Evolutionary conservation across 805 yeast genomes (phyloP).

Genomic region (Starmerella sirachaensis): DNA sequence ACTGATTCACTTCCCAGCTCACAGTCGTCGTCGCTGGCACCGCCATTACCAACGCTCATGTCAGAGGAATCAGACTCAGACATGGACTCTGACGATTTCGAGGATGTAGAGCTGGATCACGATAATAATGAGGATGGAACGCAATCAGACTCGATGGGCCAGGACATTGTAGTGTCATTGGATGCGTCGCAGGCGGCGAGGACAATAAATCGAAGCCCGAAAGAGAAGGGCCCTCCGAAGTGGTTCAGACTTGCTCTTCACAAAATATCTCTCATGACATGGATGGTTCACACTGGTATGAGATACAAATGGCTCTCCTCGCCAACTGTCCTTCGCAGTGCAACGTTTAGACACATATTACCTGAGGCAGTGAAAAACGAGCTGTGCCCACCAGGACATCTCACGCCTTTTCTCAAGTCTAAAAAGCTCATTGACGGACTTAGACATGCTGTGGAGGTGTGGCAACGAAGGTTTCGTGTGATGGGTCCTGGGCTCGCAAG

Average conservation of each 20-base stretch:
- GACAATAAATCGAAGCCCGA: constrained; percentile 3
- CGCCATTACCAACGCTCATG: no score
- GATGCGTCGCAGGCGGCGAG: constrained; percentile 5
- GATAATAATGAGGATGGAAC: constrained; percentile 3
- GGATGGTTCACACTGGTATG: constrained; percentile 54
- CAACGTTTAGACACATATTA: constrained; percentile 34
- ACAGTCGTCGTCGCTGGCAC: no score
- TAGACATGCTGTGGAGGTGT: constrained; percentile 50
- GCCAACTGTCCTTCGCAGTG: constrained; percentile 28
- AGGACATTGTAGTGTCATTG: constrained; percentile 10
- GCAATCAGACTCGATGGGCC: no score
- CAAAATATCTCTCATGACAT: constrained; percentile 41
- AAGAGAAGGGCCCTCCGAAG: constrained; percentile 3
- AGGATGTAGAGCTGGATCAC: constrained; percentile 20
- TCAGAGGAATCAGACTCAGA: constrained; percentile 14
- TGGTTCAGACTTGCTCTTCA: constrained; percentile 42
- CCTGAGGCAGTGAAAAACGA: constrained; percentile 39
- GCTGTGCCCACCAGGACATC: constrained; percentile 37
- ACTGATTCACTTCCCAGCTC: no score
- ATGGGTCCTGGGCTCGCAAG: constrained; percentile 29
- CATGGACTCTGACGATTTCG: constrained; percentile 17
- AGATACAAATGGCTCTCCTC: constrained; percentile 69
- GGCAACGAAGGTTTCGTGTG: constrained; percentile 46
- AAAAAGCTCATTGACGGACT: constrained; percentile 67
- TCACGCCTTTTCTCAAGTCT: constrained; percentile 40